Conservation (phyloP, 2,329 filamentous ascomycete genomes). For the Paramyrothecium roridum region DNA sequence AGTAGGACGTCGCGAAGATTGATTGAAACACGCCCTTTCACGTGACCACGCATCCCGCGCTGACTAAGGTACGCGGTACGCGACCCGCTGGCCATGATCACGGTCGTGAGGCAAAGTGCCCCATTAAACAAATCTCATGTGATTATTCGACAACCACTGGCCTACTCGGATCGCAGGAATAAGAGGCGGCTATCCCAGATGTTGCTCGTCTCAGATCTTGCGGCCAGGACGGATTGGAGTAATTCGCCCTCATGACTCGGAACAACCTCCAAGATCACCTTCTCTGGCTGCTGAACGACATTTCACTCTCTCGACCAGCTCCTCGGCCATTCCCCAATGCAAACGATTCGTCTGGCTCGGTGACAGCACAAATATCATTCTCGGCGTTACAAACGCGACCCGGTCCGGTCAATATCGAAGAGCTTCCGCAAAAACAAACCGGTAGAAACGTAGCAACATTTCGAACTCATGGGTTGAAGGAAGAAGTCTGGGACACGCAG, state of each 20-base stretch:
- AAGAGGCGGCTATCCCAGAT: slow-evolving; percentile 11
- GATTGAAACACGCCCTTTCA: slow-evolving; percentile 6
- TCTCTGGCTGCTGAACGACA: slow-evolving; percentile 53
- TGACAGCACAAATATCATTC: slow-evolving; percentile 20
- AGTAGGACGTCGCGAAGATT: no score
- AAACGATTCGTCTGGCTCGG: slow-evolving; percentile 19
- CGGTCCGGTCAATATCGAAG: not conserved
- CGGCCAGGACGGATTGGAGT: slow-evolving; percentile 15
- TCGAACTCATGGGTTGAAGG: slow-evolving; percentile 16
- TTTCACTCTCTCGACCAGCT: slow-evolving; percentile 35
- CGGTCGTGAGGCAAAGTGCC: no score
- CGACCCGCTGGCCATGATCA: slow-evolving; percentile 7
- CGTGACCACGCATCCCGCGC: slow-evolving; percentile 21
- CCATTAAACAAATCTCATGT: no score
- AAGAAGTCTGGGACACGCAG: slow-evolving; percentile 14
- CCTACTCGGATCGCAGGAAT: slow-evolving; percentile 7
- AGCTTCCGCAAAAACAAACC: not conserved
- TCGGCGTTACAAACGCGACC: not conserved
- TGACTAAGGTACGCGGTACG: slow-evolving; percentile 32
- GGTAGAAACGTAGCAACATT: slow-evolving; percentile 7
- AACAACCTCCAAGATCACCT: slow-evolving; percentile 58
- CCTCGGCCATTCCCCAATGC: slow-evolving; percentile 32
- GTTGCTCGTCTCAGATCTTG: slow-evolving; percentile 15
- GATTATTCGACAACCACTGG: slow-evolving; percentile 15
- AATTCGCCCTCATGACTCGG: slow-evolving; percentile 55